Conservation (phyloP, 1,139 yeast genomes). For the Saccharomycopsis hybrid region DNA sequence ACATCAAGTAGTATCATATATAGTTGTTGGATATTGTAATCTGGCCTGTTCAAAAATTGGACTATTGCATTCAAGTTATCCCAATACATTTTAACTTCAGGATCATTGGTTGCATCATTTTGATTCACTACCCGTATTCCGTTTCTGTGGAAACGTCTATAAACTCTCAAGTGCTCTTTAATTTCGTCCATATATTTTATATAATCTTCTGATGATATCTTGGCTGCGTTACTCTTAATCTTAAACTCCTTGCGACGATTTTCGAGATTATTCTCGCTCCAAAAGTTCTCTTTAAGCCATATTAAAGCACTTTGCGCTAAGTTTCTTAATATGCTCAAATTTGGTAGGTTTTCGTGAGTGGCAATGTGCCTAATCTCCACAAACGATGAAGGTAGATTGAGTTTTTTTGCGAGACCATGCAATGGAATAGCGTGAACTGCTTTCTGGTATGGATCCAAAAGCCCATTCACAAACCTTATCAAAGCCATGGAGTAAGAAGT, state of each 20-base stretch:
- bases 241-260: not conserved
- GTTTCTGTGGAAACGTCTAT: slow-evolving; percentile 16
- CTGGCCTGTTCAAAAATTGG: slow-evolving; percentile 4
- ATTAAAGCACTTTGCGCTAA: slow-evolving; percentile 54
- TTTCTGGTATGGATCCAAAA: slow-evolving; percentile 82
- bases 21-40: not conserved
- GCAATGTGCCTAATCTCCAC: slow-evolving; percentile 90
- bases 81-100: slow-evolving; percentile 6
- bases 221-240: slow-evolving; percentile 1
- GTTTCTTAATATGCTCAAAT: slow-evolving; percentile 55
- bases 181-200: not conserved
- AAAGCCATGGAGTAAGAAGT: slow-evolving; percentile 70
- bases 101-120: slow-evolving; percentile 2
- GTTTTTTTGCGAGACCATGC: slow-evolving; percentile 60
- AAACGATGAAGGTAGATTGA: slow-evolving; percentile 71
- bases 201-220: not conserved
- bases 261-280: slow-evolving; percentile 39
- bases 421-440: slow-evolving; percentile 74
- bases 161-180: slow-evolving; percentile 14
- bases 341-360: slow-evolving; percentile 83
- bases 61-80: slow-evolving; percentile 1
- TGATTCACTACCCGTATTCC: slow-evolving; percentile 11
- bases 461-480: slow-evolving; percentile 84
- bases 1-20: slow-evolving; percentile 10
- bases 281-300: slow-evolving; percentile 74